Evolutionary conservation across 1,139 yeast species (phyloP).

Genomic region (Yamadazyma atmosphaerica): DNA sequence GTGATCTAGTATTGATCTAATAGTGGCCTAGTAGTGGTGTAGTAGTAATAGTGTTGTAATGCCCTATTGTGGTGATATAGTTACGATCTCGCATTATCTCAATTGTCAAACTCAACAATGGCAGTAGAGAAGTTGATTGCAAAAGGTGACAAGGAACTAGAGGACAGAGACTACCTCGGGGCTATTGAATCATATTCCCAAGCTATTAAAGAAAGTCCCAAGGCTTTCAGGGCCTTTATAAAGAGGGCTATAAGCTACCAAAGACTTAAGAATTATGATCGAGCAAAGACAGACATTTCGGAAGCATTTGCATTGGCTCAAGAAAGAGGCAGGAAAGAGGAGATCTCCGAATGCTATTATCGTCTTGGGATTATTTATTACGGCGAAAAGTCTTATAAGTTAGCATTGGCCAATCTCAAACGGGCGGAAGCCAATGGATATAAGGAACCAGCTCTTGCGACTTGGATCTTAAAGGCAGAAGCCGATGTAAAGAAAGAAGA

Average conservation of each 20-base stretch:
- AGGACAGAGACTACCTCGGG: conserved; percentile 34
- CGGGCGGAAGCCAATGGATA: conserved; percentile 50
- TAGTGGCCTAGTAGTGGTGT: too few species aligned
- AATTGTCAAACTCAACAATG: conserved; percentile 27
- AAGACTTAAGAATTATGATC: conserved; percentile 48
- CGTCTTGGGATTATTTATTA: conserved; percentile 55
- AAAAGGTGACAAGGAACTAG: conserved; percentile 33
- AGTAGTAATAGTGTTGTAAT: too few species aligned
- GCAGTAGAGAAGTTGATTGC: conserved; percentile 40
- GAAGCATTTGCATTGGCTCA: conserved; percentile 57
- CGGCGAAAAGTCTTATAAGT: conserved; percentile 43
- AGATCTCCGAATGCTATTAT: conserved; percentile 60
- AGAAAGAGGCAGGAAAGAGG: conserved; percentile 48
- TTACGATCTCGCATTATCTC: too few species aligned
- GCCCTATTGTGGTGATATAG: too few species aligned
- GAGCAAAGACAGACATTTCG: conserved; percentile 54
- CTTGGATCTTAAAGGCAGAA: conserved; percentile 54
- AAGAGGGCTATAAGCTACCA: conserved; percentile 59
- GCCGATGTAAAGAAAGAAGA: conserved; percentile 26
- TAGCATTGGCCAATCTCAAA: conserved; percentile 51
- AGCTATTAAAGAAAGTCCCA: conserved; percentile 41
- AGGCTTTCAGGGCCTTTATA: conserved; percentile 52
- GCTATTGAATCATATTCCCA: conserved; percentile 33
- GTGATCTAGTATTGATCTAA: too few species aligned
- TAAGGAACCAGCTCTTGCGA: conserved; percentile 45